phyloP scores from a whole-genome alignment of 306 rosid genomes.

The Delonix regia region DNA sequence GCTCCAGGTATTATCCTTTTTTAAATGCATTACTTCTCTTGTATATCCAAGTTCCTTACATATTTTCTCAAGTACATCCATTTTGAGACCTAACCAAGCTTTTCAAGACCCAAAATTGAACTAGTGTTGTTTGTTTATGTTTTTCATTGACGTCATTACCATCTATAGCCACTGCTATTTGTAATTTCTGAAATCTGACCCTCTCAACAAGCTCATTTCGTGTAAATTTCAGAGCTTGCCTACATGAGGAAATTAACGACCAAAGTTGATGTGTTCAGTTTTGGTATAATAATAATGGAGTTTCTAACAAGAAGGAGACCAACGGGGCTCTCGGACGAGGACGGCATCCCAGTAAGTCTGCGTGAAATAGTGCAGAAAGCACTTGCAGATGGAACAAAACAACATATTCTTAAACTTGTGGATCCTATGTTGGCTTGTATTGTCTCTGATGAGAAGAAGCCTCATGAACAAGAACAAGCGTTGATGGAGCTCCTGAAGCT shows the following conservation, averaged over 20 bases:
- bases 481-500: conserved; percentile 59
- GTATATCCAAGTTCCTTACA: background rate
- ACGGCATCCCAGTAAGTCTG: conserved; percentile 60
- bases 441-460: conserved; percentile 36
- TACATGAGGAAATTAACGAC: conserved; percentile 73
- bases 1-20: conserved; percentile 76
- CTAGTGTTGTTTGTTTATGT: background rate
- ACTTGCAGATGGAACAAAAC: conserved; percentile 49
- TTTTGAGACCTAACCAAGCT: too few species aligned
- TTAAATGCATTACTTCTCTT: background rate
- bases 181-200: background rate
- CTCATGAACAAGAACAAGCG: conserved; percentile 35
- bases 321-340: conserved; percentile 63
- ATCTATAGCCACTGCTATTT: background rate
- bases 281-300: conserved; percentile 80
- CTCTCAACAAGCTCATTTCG: background rate
- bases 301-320: conserved; percentile 76
- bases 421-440: conserved; percentile 56
- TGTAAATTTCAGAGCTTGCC: conserved; percentile 73
- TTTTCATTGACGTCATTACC: background rate
- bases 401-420: conserved; percentile 43
- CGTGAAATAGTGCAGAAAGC: conserved; percentile 61
- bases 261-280: conserved; percentile 87
- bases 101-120: background rate
- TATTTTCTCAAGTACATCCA: background rate